These are phyloP conservation scores for Kodamaea hsintzibuensis DNA, from an alignment of 805 yeast species.

Conservation along the genomic window DNA sequence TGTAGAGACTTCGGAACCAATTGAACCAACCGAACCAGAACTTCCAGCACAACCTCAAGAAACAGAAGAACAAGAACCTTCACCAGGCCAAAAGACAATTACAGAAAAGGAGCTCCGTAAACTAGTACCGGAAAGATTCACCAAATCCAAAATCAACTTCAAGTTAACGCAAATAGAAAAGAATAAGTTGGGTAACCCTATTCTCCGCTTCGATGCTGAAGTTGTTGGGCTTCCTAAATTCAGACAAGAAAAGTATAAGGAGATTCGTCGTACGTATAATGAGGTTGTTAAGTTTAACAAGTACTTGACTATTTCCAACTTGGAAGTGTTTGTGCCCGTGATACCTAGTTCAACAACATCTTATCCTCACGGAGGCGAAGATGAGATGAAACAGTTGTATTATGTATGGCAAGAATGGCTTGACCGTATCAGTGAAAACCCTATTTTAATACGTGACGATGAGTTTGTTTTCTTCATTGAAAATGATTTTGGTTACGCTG, in stretches of 20 bases:
- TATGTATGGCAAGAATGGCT: constrained; percentile 82
- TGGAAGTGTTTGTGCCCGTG: constrained; percentile 92
- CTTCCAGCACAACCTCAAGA: neutral
- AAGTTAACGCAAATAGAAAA: constrained; percentile 71
- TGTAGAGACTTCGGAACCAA: neutral
- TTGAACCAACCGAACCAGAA: neutral
- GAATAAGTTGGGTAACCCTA: constrained; percentile 74
- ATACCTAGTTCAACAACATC: constrained; percentile 75
- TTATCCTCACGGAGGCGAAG: constrained; percentile 82
- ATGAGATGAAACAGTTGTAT: constrained; percentile 62
- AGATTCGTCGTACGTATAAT: constrained; percentile 74
- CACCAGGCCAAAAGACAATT: constrained; percentile 17
- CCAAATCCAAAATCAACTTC: constrained; percentile 46
- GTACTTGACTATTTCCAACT: constrained; percentile 75
- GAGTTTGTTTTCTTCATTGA: constrained; percentile 85
- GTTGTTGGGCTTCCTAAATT: constrained; percentile 67
- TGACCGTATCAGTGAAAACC: constrained; percentile 67
- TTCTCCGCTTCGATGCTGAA: constrained; percentile 62
- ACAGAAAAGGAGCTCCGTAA: constrained; percentile 44
- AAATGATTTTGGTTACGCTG: constrained; percentile 66
- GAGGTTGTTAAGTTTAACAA: constrained; percentile 77
- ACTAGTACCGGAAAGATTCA: constrained; percentile 53
- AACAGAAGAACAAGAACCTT: neutral
- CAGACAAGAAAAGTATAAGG: constrained; percentile 68
- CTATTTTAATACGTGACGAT: constrained; percentile 81